These are phyloP conservation scores for Podosphaera xanthii DNA, from an alignment of 2,329 filamentous ascomycete genomes.

Conservation along the genomic window DNA sequence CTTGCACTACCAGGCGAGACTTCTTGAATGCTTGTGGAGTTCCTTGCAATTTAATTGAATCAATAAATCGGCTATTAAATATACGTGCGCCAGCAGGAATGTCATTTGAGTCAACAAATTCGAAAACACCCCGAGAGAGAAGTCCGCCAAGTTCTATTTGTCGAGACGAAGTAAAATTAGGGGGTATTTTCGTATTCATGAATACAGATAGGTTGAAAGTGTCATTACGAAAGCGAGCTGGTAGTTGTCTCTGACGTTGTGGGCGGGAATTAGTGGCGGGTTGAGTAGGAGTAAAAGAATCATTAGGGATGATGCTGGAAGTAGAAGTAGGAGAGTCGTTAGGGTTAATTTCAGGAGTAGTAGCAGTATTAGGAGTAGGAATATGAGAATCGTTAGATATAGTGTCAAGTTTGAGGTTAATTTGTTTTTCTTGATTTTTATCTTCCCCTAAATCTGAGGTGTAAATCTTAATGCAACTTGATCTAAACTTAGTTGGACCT, in stretches of 20 bases:
- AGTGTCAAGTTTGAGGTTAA: not conserved
- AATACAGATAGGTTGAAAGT: not conserved
- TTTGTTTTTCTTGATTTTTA: not conserved
- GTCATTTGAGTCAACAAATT: not conserved
- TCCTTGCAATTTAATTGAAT: not conserved
- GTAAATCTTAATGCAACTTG: not conserved
- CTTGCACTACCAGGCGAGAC: not conserved
- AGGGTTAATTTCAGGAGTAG: no score
- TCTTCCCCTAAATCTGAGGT: not conserved
- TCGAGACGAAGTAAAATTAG: not conserved
- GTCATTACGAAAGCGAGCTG: not conserved
- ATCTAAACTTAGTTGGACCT: not conserved
- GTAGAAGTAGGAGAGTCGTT: no score
- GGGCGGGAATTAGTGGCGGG: not conserved
- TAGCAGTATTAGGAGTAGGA: no score
- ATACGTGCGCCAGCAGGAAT: not conserved
- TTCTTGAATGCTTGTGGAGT: not conserved
- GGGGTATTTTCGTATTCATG: not conserved
- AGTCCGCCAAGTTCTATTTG: not conserved
- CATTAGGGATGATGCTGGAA: no score
- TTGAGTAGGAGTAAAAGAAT: no score
- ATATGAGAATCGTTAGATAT: no score
- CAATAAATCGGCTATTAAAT: conserved; percentile 1
- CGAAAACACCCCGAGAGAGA: not conserved
- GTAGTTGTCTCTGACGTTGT: not conserved